Evolutionary conservation across 2,329 filamentous ascomycete species (phyloP), one percentile per base, ranked within the genome.

Genomic region (Cucurbitaria berberidis): DNA sequence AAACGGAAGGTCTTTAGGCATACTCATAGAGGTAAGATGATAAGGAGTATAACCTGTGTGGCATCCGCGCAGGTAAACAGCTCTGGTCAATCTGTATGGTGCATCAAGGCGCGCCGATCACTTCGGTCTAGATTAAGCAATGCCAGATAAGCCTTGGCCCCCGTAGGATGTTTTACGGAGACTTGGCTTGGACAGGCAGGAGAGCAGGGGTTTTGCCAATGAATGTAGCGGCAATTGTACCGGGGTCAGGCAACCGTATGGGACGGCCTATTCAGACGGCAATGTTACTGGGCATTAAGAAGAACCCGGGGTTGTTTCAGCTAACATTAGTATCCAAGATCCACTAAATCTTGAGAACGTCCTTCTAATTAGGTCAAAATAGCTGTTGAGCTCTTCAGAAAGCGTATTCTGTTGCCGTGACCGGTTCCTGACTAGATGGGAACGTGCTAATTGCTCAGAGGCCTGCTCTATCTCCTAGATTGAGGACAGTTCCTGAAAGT

Each of bases 61-160:
- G 53, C 32, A 48, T 49, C 47, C 27, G 50, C 54, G 46, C 59
- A 52, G 42, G 26, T 45, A 46, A 48, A 62, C 54, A 48, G 48
- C 46, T 51, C 48, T 55, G 39, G 48, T 51, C 53, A 62, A 59
- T 62, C 43, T 61, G 52, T 59, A 43, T 59, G 49, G 47, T 51
- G 53, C 52, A 47, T 54, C 51, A 48, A 53, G 39, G 27, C n/a
- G 15, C 48, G 62, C 55, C 53, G 63, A 68, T 69, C 64, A 54
- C 45, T 43, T 48, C 46, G 48, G 45, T 50, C 48, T 63, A 65
- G 53, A 71, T 71, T 68, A 67, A 64, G 50, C 45, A 27, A 53
- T 38, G 34, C 43, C 51, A 42, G 57, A 36, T 48, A 36, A 38
- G 55, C 38, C 60, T 67, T 66, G 63, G 67, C 63, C 27, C n/a